These are phyloP conservation scores for Lasiodiplodia gonubiensis DNA, from an alignment of 2,329 filamentous ascomycete species.

Conservation along the genomic window DNA sequence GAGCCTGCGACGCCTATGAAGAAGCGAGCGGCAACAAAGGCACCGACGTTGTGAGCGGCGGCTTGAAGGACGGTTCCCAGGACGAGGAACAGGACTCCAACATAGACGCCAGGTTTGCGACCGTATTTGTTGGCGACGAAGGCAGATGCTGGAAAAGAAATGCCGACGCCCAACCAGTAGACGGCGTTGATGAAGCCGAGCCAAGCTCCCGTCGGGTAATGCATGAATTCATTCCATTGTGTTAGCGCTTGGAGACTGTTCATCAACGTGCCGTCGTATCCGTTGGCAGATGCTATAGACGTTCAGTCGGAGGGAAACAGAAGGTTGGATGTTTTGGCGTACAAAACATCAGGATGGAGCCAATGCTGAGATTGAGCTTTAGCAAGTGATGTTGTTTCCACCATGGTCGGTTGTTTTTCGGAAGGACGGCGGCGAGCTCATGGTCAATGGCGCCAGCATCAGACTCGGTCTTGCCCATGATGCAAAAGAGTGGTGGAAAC, in stretches of 20 bases:
- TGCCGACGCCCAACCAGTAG: slow-evolving; percentile 35
- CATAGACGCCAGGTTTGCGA: slow-evolving; percentile 32
- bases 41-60: background rate
- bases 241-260: slow-evolving; percentile 21
- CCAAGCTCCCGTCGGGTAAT: slow-evolving; percentile 33
- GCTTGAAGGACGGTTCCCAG: slow-evolving; percentile 6
- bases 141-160: slow-evolving; percentile 35
- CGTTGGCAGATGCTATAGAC: slow-evolving; percentile 11
- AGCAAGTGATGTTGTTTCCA: slow-evolving; percentile 18
- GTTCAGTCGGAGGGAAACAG: background rate
- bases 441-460: background rate
- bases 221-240: slow-evolving; percentile 24
- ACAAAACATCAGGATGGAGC: slow-evolving; percentile 17
- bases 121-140: slow-evolving; percentile 38
- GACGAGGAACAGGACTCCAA: slow-evolving; percentile 16
- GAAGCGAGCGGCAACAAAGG: slow-evolving; percentile 66
- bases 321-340: background rate
- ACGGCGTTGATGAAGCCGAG: slow-evolving; percentile 36
- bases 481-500: background rate
- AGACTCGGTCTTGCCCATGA: slow-evolving; percentile 1
- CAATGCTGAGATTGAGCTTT: slow-evolving; percentile 17
- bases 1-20: slow-evolving; percentile 70
- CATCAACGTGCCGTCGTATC: slow-evolving; percentile 21
- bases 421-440: slow-evolving; percentile 14
- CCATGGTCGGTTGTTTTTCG: slow-evolving; percentile 8